Evolutionary conservation across 208 protist species (phyloP).

Genomic region (Acanthamoeba triangularis): DNA sequence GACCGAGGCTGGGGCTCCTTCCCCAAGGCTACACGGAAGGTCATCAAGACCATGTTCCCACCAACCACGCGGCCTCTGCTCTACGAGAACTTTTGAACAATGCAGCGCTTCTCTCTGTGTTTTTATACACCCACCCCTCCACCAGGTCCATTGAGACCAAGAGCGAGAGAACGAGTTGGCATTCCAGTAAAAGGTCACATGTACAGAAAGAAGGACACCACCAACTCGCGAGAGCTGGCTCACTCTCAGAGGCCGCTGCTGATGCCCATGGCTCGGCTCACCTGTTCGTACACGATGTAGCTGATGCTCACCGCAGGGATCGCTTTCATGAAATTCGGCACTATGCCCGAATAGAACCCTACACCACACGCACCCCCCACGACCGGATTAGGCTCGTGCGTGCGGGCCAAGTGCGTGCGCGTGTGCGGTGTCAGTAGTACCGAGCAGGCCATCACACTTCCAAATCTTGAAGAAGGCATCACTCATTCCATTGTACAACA

Average conservation of each 20-base stretch:
- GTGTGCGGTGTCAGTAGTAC: not conserved
- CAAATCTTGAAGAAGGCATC: conserved; percentile 68
- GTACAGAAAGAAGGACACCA: not conserved
- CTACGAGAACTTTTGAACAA: not conserved
- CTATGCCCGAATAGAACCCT: conserved; percentile 65
- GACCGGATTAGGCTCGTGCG: no score
- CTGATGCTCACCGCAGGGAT: conserved; percentile 77
- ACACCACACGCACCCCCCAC: not conserved
- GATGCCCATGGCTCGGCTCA: conserved; percentile 12
- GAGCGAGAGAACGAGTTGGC: no score
- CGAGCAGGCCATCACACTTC: conserved; percentile 66
- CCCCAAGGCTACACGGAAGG: not conserved
- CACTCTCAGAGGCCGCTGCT: conserved; percentile 28
- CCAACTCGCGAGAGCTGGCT: not conserved
- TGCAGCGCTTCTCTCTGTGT: no score
- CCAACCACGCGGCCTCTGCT: not conserved
- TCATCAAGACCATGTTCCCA: conserved; percentile 39
- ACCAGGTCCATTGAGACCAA: no score
- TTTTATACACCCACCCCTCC: no score
- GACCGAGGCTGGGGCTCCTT: conserved; percentile 24
- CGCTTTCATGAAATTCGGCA: conserved; percentile 77
- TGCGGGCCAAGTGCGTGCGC: not conserved
- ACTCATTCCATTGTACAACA: conserved; percentile 68
- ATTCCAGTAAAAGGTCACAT: not conserved
- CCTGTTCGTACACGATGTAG: conserved; percentile 77